Base-by-base conservation (phyloP, 2,329 filamentous ascomycete species). In the Fusarium lyarnte region DNA sequence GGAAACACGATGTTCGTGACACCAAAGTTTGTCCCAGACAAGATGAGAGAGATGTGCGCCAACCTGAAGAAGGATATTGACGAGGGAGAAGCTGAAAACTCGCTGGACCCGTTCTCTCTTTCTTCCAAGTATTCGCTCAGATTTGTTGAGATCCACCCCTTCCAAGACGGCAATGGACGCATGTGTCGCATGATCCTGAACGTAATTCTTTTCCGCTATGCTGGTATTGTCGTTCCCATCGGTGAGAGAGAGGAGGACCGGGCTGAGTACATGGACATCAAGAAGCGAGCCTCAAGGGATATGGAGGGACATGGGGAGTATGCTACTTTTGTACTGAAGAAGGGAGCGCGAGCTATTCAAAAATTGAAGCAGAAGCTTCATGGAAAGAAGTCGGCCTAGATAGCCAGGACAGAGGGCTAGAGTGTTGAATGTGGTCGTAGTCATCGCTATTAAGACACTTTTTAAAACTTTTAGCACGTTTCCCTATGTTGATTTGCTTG, bases 121-220 rank as follows among this genome's bases (percentile, higher is more conserved):
- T 78, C 77, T 0, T 51, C 78, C 0, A 79, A 80, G 16, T 78
- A 78, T 21, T 76, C 76, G 0, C 57, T 77, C 8, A 55, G 70
- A 10, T 80, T 84, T 31, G 78, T 83, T 16, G 75, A 76, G 13
- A 83, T 83, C 3, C 81, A 84, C 19, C 82, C 81, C 0, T 84
- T 84, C 35, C 74, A 75, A 21, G 81, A 84, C 31, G 82, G 81
- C 0, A 85, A 84, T 39, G 81, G 81, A 0, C 70, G 82, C 5
- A 77, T 79, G 69, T 82, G 81, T 51, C 76, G 81, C 1, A 73
- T 84, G n/a, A 75, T 84, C 5, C 73, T 83, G 0, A 84, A 84
- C n/a, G 76, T 76, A 0, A 75, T 84, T 1, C 65, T 83, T 0
- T 60, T 81, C 3, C 80, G 79, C 4, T 82, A 79, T 54, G 68